These are phyloP conservation scores for Erythrobasidium yunnanense DNA, from an alignment of 768 basidiomycete genomes.

Conservation along the genomic window DNA sequence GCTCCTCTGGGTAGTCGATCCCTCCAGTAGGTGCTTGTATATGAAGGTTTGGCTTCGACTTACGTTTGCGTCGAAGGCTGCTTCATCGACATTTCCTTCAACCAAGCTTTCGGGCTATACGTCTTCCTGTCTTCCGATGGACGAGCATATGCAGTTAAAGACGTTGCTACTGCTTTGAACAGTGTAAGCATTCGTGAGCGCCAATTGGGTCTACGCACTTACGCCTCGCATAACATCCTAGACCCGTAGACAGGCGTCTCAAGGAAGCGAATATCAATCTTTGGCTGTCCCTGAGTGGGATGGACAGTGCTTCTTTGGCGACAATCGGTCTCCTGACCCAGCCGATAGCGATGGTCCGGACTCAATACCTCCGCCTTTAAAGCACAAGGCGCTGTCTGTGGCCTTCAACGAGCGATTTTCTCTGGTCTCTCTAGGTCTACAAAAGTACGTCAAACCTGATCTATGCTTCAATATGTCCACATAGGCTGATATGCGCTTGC, in stretches of 20 bases:
- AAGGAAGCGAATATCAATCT: too few relatives aligned
- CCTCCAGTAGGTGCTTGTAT: conserved; percentile 3
- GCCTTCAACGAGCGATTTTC: conserved; percentile 25
- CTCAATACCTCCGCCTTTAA: not conserved
- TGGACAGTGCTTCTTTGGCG: conserved; percentile 29
- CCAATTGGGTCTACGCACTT: too few relatives aligned
- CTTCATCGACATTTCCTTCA: conserved; percentile 22
- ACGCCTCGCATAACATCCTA: too few relatives aligned
- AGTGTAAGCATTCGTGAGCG: too few relatives aligned
- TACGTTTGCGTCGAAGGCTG: not conserved
- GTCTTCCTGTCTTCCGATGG: conserved; percentile 33
- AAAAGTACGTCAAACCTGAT: not conserved
- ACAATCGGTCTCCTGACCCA: not conserved
- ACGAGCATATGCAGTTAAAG: conserved; percentile 34
- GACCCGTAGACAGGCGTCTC: too few relatives aligned
- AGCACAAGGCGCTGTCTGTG: not conserved
- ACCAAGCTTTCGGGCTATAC: not conserved
- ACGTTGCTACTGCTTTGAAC: not conserved
- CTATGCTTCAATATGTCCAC: not conserved
- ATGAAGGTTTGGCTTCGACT: not conserved
- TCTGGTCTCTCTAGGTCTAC: conserved; percentile 9
- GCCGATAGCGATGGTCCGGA: not conserved
- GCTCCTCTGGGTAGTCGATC: conserved; percentile 17
- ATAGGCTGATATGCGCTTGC: not conserved
- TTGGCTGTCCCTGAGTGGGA: conserved; percentile 15